Percentiles rank a stretch among this genome's conserved stretches.
These are phyloP conservation scores for Nitzschia sp. DNA, from an alignment of 108 stramenopile species.

Conservation along the genomic window DNA sequence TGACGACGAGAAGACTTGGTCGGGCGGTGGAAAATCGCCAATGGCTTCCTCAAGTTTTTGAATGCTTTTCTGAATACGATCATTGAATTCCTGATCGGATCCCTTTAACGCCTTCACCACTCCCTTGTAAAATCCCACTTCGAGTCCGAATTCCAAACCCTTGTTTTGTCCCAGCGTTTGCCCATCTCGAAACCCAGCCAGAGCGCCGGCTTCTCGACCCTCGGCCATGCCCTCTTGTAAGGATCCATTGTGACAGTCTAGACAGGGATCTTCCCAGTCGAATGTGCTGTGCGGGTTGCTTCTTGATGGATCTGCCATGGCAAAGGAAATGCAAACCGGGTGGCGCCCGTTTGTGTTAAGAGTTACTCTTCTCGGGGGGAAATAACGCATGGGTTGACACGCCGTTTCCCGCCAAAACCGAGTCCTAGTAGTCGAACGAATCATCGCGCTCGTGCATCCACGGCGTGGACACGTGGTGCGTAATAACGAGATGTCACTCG, in stretches of 20 bases:
- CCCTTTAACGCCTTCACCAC: conserved; percentile 1
- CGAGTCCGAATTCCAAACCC: conserved; percentile 51
- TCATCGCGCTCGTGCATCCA: no score
- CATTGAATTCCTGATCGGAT: background rate
- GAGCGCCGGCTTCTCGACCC: conserved; percentile 37
- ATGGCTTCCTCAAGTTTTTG: conserved; percentile 21
- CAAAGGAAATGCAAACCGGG: no score
- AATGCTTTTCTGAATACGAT: conserved; percentile 5
- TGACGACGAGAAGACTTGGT: conserved; percentile 19
- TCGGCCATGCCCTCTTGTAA: conserved; percentile 33
- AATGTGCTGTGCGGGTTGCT: background rate
- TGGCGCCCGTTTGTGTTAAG: no score
- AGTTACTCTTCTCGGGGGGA: no score
- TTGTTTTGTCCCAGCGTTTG: conserved; percentile 35
- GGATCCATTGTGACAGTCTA: conserved; percentile 6
- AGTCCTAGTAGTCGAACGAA: no score
- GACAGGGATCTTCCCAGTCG: conserved; percentile 19
- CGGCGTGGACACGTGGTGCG: no score
- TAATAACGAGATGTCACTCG: no score
- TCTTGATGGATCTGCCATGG: no score
- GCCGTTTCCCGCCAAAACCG: no score
- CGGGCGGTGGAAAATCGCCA: conserved; percentile 21
- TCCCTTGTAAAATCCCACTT: conserved; percentile 47
- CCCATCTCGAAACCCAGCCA: conserved; percentile 47
- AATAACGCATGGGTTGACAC: no score